A percentile compares a stretch with the other conserved stretches of the same genome.
Conservation (phyloP, 352 stramenopile species). For the Globisporangium irregulare region DNA sequence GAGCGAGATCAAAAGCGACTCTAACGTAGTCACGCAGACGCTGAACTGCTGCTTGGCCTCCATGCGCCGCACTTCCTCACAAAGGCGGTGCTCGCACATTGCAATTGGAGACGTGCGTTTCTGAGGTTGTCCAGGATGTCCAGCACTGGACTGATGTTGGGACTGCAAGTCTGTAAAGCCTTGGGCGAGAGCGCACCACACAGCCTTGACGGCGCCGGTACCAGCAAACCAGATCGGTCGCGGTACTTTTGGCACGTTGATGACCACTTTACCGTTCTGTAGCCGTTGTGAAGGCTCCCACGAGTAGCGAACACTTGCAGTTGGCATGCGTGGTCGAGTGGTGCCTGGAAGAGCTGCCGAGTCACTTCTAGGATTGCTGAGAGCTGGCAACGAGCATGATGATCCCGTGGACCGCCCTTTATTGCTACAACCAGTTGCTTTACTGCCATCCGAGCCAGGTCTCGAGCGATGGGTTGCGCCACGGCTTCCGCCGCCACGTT, state of each 20-base stretch:
- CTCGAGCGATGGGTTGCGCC: not conserved
- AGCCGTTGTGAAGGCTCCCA: conserved; percentile 64
- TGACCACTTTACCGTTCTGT: conserved; percentile 55
- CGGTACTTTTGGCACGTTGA: conserved; percentile 81
- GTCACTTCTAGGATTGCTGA: not conserved
- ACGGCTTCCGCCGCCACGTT: not conserved
- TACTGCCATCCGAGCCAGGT: not conserved
- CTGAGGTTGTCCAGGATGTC: not conserved
- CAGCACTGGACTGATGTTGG: not conserved
- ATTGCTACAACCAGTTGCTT: not conserved
- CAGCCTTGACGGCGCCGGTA: conserved; percentile 73
- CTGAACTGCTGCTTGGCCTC: conserved; percentile 79
- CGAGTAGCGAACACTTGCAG: conserved; percentile 46
- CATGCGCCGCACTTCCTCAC: conserved; percentile 72
- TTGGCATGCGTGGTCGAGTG: conserved; percentile 1
- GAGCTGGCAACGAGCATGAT: conserved; percentile 25
- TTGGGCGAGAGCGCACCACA: conserved; percentile 75
- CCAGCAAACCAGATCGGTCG: conserved; percentile 85
- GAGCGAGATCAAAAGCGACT: conserved; percentile 70
- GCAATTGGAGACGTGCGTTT: conserved; percentile 5
- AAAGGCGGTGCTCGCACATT: conserved; percentile 64
- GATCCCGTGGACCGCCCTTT: not conserved
- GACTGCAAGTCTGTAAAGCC: conserved; percentile 34
- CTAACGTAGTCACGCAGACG: conserved; percentile 76
- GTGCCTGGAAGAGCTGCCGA: not conserved